These are phyloP conservation scores for Bocquillonia castaneifolia DNA, from an alignment of 441 rosid species.

Conservation along the genomic window DNA sequence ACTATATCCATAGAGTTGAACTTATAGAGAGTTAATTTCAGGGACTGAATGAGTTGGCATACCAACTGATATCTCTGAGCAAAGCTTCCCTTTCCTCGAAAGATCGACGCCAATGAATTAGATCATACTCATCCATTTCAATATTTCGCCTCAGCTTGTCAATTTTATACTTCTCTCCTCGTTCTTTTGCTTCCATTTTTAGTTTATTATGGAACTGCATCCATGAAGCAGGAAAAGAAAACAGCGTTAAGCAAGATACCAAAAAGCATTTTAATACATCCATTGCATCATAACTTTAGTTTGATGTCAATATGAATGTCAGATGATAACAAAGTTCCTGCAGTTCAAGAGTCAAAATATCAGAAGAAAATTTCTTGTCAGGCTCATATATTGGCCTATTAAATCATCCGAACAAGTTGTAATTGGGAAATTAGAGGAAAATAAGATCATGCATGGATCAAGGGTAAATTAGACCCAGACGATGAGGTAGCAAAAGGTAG, in stretches of 20 bases:
- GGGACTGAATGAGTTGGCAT: conserved; percentile 9
- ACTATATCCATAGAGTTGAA: background rate
- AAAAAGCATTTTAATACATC: background rate
- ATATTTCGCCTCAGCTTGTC: conserved; percentile 61
- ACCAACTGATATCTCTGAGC: conserved; percentile 95
- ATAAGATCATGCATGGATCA: background rate
- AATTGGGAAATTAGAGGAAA: background rate
- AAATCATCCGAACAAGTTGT: background rate
- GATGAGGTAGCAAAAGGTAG: background rate
- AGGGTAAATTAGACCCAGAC: background rate
- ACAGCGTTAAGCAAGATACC: background rate
- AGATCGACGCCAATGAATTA: conserved; percentile 82
- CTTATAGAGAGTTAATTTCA: background rate
- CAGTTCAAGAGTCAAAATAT: background rate
- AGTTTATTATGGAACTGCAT: conserved; percentile 66
- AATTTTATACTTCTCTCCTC: conserved; percentile 77
- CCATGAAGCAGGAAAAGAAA: background rate
- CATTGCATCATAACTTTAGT: background rate
- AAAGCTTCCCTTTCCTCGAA: conserved; percentile 93
- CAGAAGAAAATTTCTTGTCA: background rate
- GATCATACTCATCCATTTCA: conserved; percentile 96
- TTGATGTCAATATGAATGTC: background rate
- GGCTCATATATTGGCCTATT: background rate
- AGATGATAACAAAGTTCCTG: background rate
- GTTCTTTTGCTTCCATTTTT: conserved; percentile 60